These are phyloP conservation scores for Paramyrothecium roridum DNA, from an alignment of 2,329 filamentous ascomycete species.

Conservation along the genomic window DNA sequence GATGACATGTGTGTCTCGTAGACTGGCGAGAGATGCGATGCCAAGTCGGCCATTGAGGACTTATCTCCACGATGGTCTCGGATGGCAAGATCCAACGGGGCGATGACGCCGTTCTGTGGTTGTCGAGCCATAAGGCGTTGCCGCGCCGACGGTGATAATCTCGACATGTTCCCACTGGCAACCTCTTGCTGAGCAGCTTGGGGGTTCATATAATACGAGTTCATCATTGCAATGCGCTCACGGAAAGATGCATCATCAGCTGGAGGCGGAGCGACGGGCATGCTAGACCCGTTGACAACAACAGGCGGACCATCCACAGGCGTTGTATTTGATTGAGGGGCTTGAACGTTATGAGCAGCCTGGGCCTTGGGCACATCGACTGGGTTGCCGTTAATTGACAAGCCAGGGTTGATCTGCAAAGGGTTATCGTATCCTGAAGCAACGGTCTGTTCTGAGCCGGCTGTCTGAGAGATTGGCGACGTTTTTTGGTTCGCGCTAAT, in stretches of 20 bases:
- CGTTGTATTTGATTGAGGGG: not conserved
- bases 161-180: slow-evolving; percentile 19
- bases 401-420: slow-evolving; percentile 19
- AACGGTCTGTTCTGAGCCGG: slow-evolving; percentile 15
- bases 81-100: slow-evolving; percentile 54
- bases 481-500: slow-evolving; percentile 18
- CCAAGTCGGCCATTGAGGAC: slow-evolving; percentile 33
- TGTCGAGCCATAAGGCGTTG: slow-evolving; percentile 37
- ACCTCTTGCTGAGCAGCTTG: slow-evolving; percentile 27
- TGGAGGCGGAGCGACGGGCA: slow-evolving; percentile 9
- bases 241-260: slow-evolving; percentile 37
- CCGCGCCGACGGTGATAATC: slow-evolving; percentile 28
- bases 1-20: slow-evolving; percentile 72
- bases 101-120: slow-evolving; percentile 46
- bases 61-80: slow-evolving; percentile 37
- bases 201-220: slow-evolving; percentile 22
- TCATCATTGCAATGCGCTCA: slow-evolving; percentile 39
- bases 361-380: slow-evolving; percentile 4
- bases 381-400: slow-evolving; percentile 7
- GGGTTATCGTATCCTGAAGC: slow-evolving; percentile 19
- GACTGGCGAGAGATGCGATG: slow-evolving; percentile 64
- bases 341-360: not conserved
- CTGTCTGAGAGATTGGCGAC: slow-evolving; percentile 9
- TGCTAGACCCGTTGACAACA: slow-evolving; percentile 31
- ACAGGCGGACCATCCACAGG: slow-evolving; percentile 23